Base-by-base conservation (phyloP, 768 basidiomycete genomes). In the Panellus pusillus region DNA sequence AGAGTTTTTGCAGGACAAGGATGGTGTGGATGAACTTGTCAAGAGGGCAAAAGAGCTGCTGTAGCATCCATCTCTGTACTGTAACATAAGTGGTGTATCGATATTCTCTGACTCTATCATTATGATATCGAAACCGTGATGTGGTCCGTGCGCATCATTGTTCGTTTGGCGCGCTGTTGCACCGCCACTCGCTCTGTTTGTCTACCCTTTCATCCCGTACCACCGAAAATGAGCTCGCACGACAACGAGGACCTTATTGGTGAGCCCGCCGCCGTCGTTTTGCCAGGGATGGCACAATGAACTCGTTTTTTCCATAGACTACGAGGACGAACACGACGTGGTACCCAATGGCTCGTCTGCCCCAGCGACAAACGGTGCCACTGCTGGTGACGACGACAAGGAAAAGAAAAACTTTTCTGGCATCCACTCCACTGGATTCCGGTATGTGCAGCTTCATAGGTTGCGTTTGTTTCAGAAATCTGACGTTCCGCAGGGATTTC, bases 391-490 rank as follows among this genome's bases (percentile, higher is more conserved):
- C 55, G 85, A 81, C 59, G 89, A 87, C 63, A 92, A 90, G 72
- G 90, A 91, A 64, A 93, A 93, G 81, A 96, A 95, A 83, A 97
- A 96, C 71, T 98, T 96, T 68, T 96, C 97, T 56, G 97, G 97
- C 28, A 98, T 99, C 66, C 97, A 99, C 79, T 95, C 95, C n/a
- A 99, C 97, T 58, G 97, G 97, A 54, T 99, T 99, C 76, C 84
- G 97, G 95, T 95, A 52, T 52, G 83, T 68, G 38, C 9, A 13
- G 15, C 50, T 18, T 47, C 38, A 27, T 55, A 37, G 35, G 50
- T 24, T 49, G 11, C 39, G 19, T n/a, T 28, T 24, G 45, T 43
- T 32, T 40, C 61, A 57, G 19, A 46, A 55, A 40, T 40, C 47
- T 57, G 64, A 64, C 11, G n/a, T 63, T 44, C 59, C 50, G 18